Percentiles rank a stretch among this genome's conserved stretches.
Evolutionary conservation across 78 protist species (phyloP).

Genomic region (Dictyostelium discoideum): dicty_2.7 NC_007088.5:6489001-6489500

Average conservation of each 20-base stretch:
- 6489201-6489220: neutral
- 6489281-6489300: slow-evolving; percentile 57
- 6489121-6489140: slow-evolving; percentile 41
- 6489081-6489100: slow-evolving; percentile 51
- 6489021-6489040: slow-evolving; percentile 6
- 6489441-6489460: neutral
- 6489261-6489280: slow-evolving; percentile 18
- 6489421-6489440: neutral
- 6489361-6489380: neutral
- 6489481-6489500: neutral
- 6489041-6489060: slow-evolving; percentile 37
- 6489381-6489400: no score
- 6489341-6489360: slow-evolving; percentile 39
- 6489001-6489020: neutral
- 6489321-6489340: slow-evolving; percentile 27
- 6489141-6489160: neutral
- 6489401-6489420: neutral
- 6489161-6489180: neutral
- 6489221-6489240: slow-evolving; percentile 4
- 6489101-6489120: slow-evolving; percentile 36
- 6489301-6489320: slow-evolving; percentile 54
- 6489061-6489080: neutral
- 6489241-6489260: slow-evolving; percentile 45
- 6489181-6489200: slow-evolving; percentile 36
- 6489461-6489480: neutral